Conservation (phyloP, 305 asterid genomes). For the Fraxinus velutina region DNA sequence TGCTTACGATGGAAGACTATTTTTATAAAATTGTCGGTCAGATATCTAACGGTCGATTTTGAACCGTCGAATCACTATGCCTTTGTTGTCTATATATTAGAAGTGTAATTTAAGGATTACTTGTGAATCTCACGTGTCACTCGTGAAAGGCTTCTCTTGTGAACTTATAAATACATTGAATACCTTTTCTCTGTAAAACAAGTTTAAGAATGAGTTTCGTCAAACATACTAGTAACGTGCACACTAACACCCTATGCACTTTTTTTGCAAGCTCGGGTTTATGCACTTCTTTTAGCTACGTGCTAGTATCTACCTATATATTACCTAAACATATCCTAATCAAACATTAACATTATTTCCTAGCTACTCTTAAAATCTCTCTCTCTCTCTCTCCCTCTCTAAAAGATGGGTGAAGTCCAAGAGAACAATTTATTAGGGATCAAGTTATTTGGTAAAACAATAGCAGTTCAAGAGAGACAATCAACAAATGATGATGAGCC, state of each 20-base stretch:
- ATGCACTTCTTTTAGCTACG: background rate
- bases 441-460: slow-evolving; percentile 80
- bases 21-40: background rate
- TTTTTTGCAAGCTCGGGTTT: too few relatives aligned
- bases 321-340: slow-evolving; percentile 22
- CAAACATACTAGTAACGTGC: background rate
- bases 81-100: background rate
- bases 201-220: background rate
- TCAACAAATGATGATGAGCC: slow-evolving; percentile 11
- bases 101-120: background rate
- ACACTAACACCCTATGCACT: too few relatives aligned
- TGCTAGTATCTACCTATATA: background rate
- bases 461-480: slow-evolving; percentile 34
- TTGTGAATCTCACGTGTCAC: background rate
- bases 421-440: slow-evolving; percentile 51
- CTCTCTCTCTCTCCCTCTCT: slow-evolving; percentile 9
- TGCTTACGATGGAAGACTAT: background rate
- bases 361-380: background rate
- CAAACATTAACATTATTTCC: slow-evolving; percentile 26
- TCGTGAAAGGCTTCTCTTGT: background rate
- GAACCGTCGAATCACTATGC: background rate
- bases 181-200: background rate
- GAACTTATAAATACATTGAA: slow-evolving; percentile 12
- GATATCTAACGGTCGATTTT: background rate
- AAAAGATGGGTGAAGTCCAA: slow-evolving; percentile 47